Conservation (phyloP, 768 basidiomycete species). For the Leccinum uliginosum region DNA sequence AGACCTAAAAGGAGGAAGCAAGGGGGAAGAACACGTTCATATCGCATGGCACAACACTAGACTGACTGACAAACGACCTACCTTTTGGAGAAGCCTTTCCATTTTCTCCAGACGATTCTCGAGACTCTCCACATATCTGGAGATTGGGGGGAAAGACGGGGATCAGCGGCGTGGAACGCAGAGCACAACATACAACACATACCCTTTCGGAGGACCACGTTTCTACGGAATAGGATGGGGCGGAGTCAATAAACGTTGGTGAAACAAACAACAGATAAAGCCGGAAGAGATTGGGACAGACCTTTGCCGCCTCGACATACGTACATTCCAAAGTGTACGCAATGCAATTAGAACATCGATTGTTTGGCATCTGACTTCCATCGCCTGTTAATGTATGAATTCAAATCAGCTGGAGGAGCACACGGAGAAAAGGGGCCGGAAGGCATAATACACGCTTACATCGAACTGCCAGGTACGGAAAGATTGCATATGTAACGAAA, state of each 20-base stretch:
- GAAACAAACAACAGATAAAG: neutral
- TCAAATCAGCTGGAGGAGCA: neutral
- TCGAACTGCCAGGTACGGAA: constrained; percentile 13
- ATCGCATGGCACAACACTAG: neutral
- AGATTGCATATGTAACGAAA: neutral
- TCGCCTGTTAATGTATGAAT: constrained; percentile 39
- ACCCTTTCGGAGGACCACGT: constrained; percentile 38
- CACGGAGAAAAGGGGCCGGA: neutral
- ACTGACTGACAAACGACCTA: constrained; percentile 13
- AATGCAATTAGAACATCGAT: constrained; percentile 55
- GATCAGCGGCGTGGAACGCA: neutral
- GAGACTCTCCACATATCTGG: constrained; percentile 59
- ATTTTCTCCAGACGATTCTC: constrained; percentile 62
- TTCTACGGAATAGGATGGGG: constrained; percentile 25
- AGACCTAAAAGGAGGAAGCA: constrained; percentile 41
- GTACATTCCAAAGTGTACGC: constrained; percentile 47
- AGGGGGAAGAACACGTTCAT: neutral
- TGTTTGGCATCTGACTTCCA: constrained; percentile 54
- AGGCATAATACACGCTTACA: constrained; percentile 16
- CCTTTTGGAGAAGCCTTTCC: constrained; percentile 56
- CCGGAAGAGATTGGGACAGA: constrained; percentile 11
- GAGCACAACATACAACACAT: constrained; percentile 2
- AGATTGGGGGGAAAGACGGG: neutral
- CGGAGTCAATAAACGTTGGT: neutral
- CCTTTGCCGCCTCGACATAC: constrained; percentile 54